These are phyloP conservation scores for Cystobasidium onofrii DNA, from an alignment of 768 basidiomycete species.

Conservation along the genomic window DNA sequence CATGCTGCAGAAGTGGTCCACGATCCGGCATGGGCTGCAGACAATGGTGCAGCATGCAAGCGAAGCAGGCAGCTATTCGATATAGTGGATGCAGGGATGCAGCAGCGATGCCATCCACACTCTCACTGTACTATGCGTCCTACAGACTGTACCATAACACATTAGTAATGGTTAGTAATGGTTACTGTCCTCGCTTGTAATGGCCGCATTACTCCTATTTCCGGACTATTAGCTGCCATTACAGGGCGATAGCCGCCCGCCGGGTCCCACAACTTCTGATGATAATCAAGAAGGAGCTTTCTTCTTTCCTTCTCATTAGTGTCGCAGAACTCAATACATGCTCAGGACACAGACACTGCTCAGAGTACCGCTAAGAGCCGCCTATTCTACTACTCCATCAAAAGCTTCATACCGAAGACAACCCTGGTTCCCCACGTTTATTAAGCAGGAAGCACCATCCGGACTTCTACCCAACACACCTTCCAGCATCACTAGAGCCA, in stretches of 20 bases:
- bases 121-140: no score
- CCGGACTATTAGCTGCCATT: no score
- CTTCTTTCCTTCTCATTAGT: not conserved
- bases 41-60: no score
- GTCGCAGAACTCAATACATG: not conserved
- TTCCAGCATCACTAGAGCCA: not conserved
- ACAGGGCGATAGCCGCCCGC: no score
- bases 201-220: constrained; percentile 7
- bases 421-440: not conserved
- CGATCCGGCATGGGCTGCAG: no score
- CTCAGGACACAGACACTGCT: not conserved
- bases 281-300: no score
- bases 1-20: not conserved
- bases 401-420: not conserved
- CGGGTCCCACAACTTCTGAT: no score
- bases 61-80: no score
- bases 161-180: no score
- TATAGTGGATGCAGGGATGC: no score
- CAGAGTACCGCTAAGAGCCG: not conserved
- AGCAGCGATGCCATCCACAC: not conserved
- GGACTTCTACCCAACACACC: not conserved
- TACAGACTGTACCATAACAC: not conserved
- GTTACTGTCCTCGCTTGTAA: no score
- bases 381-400: not conserved
- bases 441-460: not conserved